These are phyloP conservation scores for Zymoseptoria ardabiliae DNA, from an alignment of 2,329 filamentous ascomycete species.

Conservation along the genomic window DNA sequence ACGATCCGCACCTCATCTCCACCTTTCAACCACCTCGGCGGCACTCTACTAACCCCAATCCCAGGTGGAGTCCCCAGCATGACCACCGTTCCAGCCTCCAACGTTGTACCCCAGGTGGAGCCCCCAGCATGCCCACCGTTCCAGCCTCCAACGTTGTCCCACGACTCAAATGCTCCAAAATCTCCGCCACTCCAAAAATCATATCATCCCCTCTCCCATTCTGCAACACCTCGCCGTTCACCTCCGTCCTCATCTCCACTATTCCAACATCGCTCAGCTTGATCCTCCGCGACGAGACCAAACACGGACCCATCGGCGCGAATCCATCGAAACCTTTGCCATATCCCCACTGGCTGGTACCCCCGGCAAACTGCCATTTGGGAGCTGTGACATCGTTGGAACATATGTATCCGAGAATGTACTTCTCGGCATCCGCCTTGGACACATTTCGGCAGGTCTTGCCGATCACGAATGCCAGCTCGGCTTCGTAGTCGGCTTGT, in stretches of 20 bases:
- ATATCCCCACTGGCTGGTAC: conserved; percentile 5
- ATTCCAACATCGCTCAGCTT: not conserved
- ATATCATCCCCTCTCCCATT: not conserved
- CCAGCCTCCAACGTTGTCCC: conserved; percentile 4
- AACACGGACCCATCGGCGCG: conserved; percentile 4
- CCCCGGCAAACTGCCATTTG: conserved; percentile 7
- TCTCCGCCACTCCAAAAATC: conserved; percentile 3
- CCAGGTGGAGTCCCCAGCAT: conserved; percentile 40
- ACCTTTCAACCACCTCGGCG: conserved; percentile 14
- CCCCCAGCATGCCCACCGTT: conserved; percentile 4
- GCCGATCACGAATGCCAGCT: conserved; percentile 46
- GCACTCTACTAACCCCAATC: conserved; percentile 22
- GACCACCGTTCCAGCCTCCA: conserved; percentile 28
- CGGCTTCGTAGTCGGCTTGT: conserved; percentile 43
- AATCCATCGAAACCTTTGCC: conserved; percentile 8
- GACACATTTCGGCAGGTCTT: conserved; percentile 46
- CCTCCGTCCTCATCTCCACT: conserved; percentile 1
- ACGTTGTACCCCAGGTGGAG: not conserved
- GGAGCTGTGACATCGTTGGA: conserved; percentile 5
- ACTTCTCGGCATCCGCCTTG: conserved; percentile 16
- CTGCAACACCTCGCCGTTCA: conserved; percentile 4
- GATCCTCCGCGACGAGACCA: conserved; percentile 1
- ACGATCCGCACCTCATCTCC: conserved; percentile 9
- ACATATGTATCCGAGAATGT: conserved; percentile 2
- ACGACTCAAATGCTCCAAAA: conserved; percentile 4